Evolutionary conservation across 164 flowering plant genomes (phyloP), one percentile per base, ranked within the genome.

Genomic region (Santalum album): DNA sequence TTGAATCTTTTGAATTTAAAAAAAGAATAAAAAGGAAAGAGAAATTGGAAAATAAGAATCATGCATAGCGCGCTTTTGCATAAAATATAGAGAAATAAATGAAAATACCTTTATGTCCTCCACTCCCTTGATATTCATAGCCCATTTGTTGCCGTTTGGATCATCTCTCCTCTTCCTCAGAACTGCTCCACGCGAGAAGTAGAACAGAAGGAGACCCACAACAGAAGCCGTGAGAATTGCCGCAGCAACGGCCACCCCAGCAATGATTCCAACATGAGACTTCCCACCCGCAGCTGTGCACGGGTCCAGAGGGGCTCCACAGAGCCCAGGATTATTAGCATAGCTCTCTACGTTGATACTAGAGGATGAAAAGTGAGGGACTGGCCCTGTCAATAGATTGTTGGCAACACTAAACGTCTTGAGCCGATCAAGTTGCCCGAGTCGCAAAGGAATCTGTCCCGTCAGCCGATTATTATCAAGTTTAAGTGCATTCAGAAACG

Each of bases 141-240:
- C 85, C 97, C 97, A 90, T 65, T 72, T 81, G 58, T 91, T 87
- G 47, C 84, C 95, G 54, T 83, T 80, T 29, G 78, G 86, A 54
- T 90, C 96, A 36, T 76, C 91, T 19, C 73, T 81, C 75, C 71
- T 80, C 81, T 77, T 79, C 61, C 44, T 70, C 12, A 57, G 45
- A 20, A 71, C 49, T 26, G 58, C 60, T 54, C 54, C 75, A 35
- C 80, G 72, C 21, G 60, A 49, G 56, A 34, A 68, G 63, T 66
- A 73, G 51, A 47, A 62, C 65, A 84, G 18, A 25, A 44, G 69
- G 42, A 74, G 39, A 36, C 61, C 72, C 17, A 74, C 65, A 53
- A 44, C 57, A 25, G 87, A 2, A 12, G 74, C 70, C 6, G 73
- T 67, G 36, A 72, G 12, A 49, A 62, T 50, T 36, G 75, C 64